These are phyloP conservation scores for Cladophialophora yegresii DNA, from an alignment of 2,329 filamentous ascomycete genomes.

Conservation along the genomic window DNA sequence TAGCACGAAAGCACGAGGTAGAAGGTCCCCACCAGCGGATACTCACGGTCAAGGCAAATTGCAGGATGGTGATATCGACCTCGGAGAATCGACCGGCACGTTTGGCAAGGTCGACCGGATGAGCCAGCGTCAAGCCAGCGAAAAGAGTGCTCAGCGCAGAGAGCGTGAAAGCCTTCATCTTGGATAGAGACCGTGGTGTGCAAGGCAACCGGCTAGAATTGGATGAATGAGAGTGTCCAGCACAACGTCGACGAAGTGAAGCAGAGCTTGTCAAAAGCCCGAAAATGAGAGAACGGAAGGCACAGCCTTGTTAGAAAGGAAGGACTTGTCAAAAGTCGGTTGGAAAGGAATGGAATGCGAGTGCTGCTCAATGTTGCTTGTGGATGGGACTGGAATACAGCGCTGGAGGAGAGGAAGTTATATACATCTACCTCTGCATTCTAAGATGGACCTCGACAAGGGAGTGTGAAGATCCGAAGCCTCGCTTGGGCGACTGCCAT, in stretches of 20 bases:
- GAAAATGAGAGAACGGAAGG: slow-evolving; percentile 25
- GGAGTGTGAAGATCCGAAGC: slow-evolving; percentile 30
- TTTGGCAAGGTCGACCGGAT: slow-evolving; percentile 26
- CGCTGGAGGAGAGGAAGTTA: slow-evolving; percentile 12
- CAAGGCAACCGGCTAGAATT: not conserved
- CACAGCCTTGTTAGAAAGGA: slow-evolving; percentile 12
- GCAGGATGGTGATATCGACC: slow-evolving; percentile 58
- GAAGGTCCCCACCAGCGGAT: not conserved
- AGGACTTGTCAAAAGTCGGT: slow-evolving; percentile 32
- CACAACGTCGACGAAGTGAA: slow-evolving; percentile 25
- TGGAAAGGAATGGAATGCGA: slow-evolving; percentile 27
- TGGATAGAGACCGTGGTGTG: slow-evolving; percentile 4
- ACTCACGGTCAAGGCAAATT: slow-evolving; percentile 46
- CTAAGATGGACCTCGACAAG: slow-evolving; percentile 15
- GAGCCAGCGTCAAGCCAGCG: slow-evolving; percentile 30
- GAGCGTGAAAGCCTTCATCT: slow-evolving; percentile 32
- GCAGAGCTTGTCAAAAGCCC: slow-evolving; percentile 31
- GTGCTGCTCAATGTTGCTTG: slow-evolving; percentile 19
- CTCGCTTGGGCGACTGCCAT: slow-evolving; percentile 11
- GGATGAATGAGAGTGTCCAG: slow-evolving; percentile 30
- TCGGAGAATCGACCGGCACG: slow-evolving; percentile 42
- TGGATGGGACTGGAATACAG: not conserved
- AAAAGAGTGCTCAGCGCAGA: slow-evolving; percentile 27
- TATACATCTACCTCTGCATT: slow-evolving; percentile 20
- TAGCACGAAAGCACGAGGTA: not conserved